phyloP scores from a whole-genome alignment of 2,329 filamentous ascomycete genomes.

The Rutstroemia sydowiana region DNA sequence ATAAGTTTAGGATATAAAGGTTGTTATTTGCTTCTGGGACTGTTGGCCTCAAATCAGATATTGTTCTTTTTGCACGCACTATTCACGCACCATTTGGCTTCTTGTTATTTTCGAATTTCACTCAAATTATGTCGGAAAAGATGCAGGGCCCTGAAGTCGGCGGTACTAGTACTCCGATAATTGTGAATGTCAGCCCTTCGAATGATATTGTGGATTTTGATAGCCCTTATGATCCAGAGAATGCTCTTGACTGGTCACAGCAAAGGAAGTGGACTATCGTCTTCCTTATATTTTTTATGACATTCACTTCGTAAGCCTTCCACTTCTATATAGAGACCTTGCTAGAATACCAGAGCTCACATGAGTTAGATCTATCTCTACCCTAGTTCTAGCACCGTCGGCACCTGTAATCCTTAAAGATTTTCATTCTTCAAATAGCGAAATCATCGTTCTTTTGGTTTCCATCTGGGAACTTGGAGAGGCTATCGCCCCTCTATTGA shows the following conservation, averaged over 20 bases:
- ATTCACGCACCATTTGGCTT: no score
- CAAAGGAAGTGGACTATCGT: conserved; percentile 8
- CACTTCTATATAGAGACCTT: not conserved
- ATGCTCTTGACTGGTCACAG: conserved; percentile 29
- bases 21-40: no score
- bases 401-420: not conserved
- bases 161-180: no score
- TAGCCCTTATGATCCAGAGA: conserved; percentile 26
- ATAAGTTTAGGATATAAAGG: no score
- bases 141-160: no score
- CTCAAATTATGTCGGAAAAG: no score
- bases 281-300: not conserved
- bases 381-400: not conserved
- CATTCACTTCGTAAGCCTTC: no score
- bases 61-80: no score
- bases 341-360: not conserved
- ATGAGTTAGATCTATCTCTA: not conserved
- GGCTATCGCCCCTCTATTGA: conserved; percentile 37
- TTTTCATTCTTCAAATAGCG: not conserved
- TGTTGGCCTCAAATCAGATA: no score
- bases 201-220: not conserved
- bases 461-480: conserved; percentile 42
- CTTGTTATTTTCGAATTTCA: no score
- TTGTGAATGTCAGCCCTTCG: no score
- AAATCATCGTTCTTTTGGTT: conserved; percentile 31